Evolutionary conservation across 176 grass and related monocot genomes (phyloP).

Genomic region (Oryza officinalis): DNA sequence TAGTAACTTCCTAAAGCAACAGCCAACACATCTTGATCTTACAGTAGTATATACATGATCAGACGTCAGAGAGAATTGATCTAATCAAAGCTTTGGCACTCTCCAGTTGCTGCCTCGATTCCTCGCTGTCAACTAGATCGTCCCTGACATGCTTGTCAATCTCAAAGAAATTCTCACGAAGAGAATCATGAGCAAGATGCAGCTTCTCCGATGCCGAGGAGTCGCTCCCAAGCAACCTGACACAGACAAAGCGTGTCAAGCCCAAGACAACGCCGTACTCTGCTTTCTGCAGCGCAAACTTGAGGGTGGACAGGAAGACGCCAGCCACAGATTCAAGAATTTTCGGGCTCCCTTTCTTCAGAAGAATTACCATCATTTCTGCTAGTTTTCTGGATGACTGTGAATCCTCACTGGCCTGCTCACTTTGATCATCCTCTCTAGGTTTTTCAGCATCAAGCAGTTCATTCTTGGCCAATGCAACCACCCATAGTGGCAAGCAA

Average conservation of each 20-base stretch:
- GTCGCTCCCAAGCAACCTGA: constrained; percentile 51
- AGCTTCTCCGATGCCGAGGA: constrained; percentile 36
- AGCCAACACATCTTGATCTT: neutral
- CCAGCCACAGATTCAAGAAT: constrained; percentile 63
- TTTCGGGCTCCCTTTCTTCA: constrained; percentile 76
- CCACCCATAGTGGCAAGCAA: constrained; percentile 71
- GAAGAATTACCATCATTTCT: constrained; percentile 54
- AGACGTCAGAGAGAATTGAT: constrained; percentile 55
- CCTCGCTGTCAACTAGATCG: constrained; percentile 29
- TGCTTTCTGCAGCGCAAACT: constrained; percentile 41
- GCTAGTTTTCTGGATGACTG: constrained; percentile 58
- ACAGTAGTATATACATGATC: constrained; percentile 27
- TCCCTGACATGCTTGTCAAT: constrained; percentile 50
- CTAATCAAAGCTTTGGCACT: constrained; percentile 55
- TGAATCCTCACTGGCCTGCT: constrained; percentile 23
- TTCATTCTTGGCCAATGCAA: constrained; percentile 58
- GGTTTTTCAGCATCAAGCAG: constrained; percentile 42
- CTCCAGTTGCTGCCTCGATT: constrained; percentile 55
- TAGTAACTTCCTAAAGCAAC: neutral
- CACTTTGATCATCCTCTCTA: constrained; percentile 41
- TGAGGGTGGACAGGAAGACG: constrained; percentile 51
- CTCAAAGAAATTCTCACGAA: constrained; percentile 50
- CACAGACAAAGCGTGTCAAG: constrained; percentile 62
- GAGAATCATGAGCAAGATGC: constrained; percentile 41
- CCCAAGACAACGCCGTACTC: constrained; percentile 56